These are phyloP conservation scores for Ustilago trichophora DNA, from an alignment of 1,284 basidiomycete genomes.

Conservation along the genomic window DNA sequence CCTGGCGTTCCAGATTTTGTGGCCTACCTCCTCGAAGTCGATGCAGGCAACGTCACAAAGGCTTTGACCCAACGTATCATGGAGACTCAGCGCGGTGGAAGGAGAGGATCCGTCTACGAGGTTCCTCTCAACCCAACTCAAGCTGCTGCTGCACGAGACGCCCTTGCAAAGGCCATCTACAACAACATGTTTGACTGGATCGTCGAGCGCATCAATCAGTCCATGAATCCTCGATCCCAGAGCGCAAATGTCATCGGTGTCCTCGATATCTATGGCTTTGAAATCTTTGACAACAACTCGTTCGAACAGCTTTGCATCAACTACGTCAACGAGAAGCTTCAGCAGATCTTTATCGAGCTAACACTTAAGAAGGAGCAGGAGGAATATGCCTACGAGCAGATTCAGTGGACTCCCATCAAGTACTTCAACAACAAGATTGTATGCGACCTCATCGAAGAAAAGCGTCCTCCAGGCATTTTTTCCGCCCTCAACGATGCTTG, in stretches of 20 bases:
- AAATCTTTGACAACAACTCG: constrained; percentile 98
- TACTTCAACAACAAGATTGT: constrained; percentile 75
- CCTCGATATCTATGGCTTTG: constrained; percentile 88
- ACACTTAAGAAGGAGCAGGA: constrained; percentile 99
- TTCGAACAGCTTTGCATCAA: constrained; percentile 99
- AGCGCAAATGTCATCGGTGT: constrained; percentile 90
- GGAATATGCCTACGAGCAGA: constrained; percentile 97
- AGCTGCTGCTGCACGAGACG: constrained; percentile 86
- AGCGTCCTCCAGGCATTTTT: constrained; percentile 94
- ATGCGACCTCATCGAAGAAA: constrained; percentile 96
- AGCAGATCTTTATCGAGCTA: constrained; percentile 97
- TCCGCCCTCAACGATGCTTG: constrained; percentile 98
- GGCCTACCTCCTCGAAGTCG: constrained; percentile 91
- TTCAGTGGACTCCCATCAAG: constrained; percentile 98
- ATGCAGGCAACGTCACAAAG: constrained; percentile 81
- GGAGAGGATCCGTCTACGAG: constrained; percentile 93
- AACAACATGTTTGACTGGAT: constrained; percentile 99
- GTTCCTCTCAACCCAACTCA: constrained; percentile 95
- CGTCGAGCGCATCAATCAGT: constrained; percentile 91
- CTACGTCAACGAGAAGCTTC: constrained; percentile 98
- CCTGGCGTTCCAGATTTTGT: constrained; percentile 92
- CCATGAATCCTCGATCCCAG: constrained; percentile 82
- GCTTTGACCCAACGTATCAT: constrained; percentile 85
- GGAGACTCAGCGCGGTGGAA: constrained; percentile 82
- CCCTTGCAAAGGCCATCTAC: constrained; percentile 94